These are phyloP conservation scores for Ramalina peruviana DNA, from an alignment of 495 filamentous ascomycete genomes.

Conservation along the genomic window DNA sequence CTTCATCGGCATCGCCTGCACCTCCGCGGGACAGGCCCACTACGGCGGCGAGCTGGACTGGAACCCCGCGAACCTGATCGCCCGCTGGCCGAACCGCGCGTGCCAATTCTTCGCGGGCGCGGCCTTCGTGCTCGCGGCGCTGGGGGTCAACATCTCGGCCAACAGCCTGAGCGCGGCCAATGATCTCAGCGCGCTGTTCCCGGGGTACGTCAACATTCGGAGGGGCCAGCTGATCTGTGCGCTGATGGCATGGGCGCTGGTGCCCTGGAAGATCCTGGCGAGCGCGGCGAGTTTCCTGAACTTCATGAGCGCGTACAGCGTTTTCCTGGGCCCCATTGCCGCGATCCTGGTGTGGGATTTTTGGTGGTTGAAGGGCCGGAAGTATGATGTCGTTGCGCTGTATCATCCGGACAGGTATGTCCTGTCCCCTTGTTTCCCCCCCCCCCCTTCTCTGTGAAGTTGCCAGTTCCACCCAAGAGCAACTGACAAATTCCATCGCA, in stretches of 20 bases:
- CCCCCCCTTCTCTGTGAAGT: background rate
- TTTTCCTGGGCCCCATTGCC: conserved; percentile 57
- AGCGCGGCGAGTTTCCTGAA: conserved; percentile 42
- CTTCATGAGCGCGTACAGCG: conserved; percentile 50
- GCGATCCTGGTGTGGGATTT: conserved; percentile 54
- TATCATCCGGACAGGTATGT: conserved; percentile 25
- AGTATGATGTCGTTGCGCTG: conserved; percentile 43
- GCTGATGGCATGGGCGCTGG: conserved; percentile 44
- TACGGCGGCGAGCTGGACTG: conserved; percentile 29
- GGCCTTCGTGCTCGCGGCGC: conserved; percentile 31
- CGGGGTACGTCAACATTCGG: conserved; percentile 45
- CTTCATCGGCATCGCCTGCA: conserved; percentile 35
- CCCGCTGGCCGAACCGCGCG: conserved; percentile 33
- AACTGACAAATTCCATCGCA: conserved; percentile 1
- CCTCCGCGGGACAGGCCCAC: conserved; percentile 29
- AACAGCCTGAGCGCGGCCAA: conserved; percentile 53
- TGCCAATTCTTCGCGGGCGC: conserved; percentile 38
- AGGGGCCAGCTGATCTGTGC: conserved; percentile 49
- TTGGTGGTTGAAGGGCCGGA: conserved; percentile 48
- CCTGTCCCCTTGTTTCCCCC: background rate
- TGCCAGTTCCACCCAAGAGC: background rate
- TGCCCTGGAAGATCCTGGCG: conserved; percentile 50
- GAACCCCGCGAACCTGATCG: conserved; percentile 32
- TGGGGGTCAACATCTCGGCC: conserved; percentile 47
- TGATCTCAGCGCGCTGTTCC: conserved; percentile 45